These are phyloP conservation scores for Apophysomyces trapeziformis DNA, from an alignment of 371 early-diverging fungal genomes.

Conservation along the genomic window DNA sequence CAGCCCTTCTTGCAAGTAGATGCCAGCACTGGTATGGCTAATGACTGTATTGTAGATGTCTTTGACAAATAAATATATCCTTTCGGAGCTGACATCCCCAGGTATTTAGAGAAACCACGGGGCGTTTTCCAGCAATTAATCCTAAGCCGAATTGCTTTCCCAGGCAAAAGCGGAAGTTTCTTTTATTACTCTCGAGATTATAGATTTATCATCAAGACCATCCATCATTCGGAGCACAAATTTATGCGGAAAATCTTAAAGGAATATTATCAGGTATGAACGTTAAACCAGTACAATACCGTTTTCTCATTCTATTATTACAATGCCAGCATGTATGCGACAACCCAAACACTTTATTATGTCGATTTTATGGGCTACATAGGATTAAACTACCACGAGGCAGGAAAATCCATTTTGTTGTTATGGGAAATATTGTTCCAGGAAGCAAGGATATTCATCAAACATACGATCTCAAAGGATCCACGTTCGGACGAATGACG, in stretches of 20 bases:
- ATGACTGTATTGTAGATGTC: constrained; percentile 64
- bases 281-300: background rate
- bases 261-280: constrained; percentile 77
- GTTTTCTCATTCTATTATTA: background rate
- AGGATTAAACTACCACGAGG: constrained; percentile 93
- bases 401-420: constrained; percentile 95
- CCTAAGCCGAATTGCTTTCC: constrained; percentile 43
- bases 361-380: constrained; percentile 94
- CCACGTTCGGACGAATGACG: constrained; percentile 84
- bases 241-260: constrained; percentile 86
- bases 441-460: constrained; percentile 96
- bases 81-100: constrained; percentile 76
- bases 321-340: constrained; percentile 73
- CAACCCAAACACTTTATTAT: constrained; percentile 93
- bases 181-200: constrained; percentile 97
- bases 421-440: constrained; percentile 98
- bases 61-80: constrained; percentile 93
- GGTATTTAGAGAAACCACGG: background rate
- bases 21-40: background rate
- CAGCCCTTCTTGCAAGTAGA: background rate
- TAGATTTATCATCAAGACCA: constrained; percentile 97
- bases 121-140: no score
- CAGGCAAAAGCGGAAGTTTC: constrained; percentile 95
- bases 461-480: constrained; percentile 95
- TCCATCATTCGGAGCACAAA: constrained; percentile 93